Conservation (phyloP, 805 yeast species). For the Zygoascus biomembranicola region DNA sequence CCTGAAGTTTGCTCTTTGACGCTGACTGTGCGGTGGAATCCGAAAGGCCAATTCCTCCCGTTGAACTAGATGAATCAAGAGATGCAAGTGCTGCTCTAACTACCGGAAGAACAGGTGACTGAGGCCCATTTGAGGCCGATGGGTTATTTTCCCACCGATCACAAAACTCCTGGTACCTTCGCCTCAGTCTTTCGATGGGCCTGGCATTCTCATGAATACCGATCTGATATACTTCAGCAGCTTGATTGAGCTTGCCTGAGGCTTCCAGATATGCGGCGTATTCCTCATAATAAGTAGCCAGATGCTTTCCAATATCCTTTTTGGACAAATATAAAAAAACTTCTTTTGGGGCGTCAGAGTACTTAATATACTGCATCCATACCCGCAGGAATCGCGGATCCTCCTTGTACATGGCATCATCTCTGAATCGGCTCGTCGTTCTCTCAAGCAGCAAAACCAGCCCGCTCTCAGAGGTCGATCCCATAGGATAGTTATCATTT, state of each 20-base stretch:
- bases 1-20: slow-evolving; percentile 27
- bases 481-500: slow-evolving; percentile 49
- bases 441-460: slow-evolving; percentile 57
- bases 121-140: slow-evolving; percentile 22
- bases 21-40: slow-evolving; percentile 3
- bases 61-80: slow-evolving; percentile 28
- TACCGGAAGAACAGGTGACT: slow-evolving; percentile 30
- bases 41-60: slow-evolving; percentile 10
- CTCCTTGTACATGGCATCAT: slow-evolving; percentile 59
- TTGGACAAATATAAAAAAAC: slow-evolving; percentile 63
- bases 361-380: slow-evolving; percentile 73
- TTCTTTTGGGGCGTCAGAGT: slow-evolving; percentile 61
- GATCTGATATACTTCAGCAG: slow-evolving; percentile 46
- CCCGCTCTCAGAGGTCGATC: slow-evolving; percentile 54
- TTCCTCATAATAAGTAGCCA: slow-evolving; percentile 71
- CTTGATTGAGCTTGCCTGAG: slow-evolving; percentile 40
- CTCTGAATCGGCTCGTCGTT: slow-evolving; percentile 62
- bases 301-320: slow-evolving; percentile 57
- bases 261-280: slow-evolving; percentile 59
- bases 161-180: slow-evolving; percentile 38
- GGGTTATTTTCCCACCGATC: slow-evolving; percentile 29
- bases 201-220: slow-evolving; percentile 59
- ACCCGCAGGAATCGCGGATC: slow-evolving; percentile 73
- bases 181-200: slow-evolving; percentile 45
- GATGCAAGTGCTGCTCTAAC: slow-evolving; percentile 31